Evolutionary conservation across 768 basidiomycete species (phyloP).

Genomic region (Tylopilus vinaceipallidus): DNA sequence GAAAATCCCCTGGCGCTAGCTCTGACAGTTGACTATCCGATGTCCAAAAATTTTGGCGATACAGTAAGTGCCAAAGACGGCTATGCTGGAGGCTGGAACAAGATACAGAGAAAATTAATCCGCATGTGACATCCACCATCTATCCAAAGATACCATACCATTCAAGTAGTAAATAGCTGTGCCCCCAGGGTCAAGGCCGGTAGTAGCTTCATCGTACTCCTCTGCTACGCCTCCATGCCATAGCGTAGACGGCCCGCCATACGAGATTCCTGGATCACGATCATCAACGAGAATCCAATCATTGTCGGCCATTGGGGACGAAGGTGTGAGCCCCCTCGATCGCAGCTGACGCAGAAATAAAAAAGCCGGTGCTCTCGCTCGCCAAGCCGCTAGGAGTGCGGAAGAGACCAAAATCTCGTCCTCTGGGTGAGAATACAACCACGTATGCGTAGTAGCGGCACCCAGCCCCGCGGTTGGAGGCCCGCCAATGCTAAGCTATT

Average conservation of each 20-base stretch:
- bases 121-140: neutral
- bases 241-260: neutral
- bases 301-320: neutral
- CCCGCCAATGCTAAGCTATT: too few relatives aligned
- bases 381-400: too few relatives aligned
- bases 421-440: too few relatives aligned
- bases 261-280: neutral
- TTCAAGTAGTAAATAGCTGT: constrained; percentile 1
- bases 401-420: too few relatives aligned
- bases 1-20: neutral
- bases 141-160: neutral
- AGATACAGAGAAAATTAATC: neutral
- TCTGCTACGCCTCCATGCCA: neutral
- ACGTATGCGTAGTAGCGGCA: too few relatives aligned
- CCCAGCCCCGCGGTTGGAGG: too few relatives aligned
- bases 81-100: constrained; percentile 6
- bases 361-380: too few relatives aligned
- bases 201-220: neutral
- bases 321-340: neutral
- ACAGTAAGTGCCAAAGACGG: neutral
- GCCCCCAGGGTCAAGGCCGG: neutral
- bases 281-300: neutral
- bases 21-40: neutral
- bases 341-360: neutral
- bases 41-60: neutral